These are phyloP conservation scores for Kwoniella shivajii DNA, from an alignment of 1,284 basidiomycete species.

Conservation along the genomic window DNA sequence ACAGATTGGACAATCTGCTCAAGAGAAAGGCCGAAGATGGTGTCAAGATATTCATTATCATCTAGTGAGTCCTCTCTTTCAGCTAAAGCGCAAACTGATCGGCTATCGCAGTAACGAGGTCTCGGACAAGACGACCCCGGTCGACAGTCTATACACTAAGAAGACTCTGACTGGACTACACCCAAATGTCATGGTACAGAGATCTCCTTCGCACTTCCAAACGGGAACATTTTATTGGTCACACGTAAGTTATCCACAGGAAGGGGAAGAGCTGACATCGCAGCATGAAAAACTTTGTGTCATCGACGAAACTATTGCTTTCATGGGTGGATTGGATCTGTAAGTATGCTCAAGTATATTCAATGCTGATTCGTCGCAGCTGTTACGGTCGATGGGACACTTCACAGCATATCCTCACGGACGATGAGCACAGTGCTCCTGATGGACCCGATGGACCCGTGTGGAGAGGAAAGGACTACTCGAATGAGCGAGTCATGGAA, in stretches of 20 bases:
- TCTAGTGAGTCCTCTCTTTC: constrained; percentile 66
- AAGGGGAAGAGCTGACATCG: not conserved
- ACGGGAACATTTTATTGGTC: constrained; percentile 99
- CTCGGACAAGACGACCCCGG: constrained; percentile 93
- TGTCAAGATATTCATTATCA: constrained; percentile 93
- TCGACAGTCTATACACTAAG: constrained; percentile 89
- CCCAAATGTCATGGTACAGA: constrained; percentile 92
- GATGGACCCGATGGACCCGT: constrained; percentile 67
- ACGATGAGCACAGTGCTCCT: constrained; percentile 67
- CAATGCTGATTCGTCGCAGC: constrained; percentile 9
- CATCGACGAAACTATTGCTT: constrained; percentile 94
- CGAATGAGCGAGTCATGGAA: constrained; percentile 85
- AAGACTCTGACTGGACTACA: constrained; percentile 81
- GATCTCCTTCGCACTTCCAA: constrained; percentile 95
- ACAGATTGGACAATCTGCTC: constrained; percentile 83
- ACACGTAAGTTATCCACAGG: constrained; percentile 62
- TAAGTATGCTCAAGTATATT: constrained; percentile 51
- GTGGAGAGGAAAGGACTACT: constrained; percentile 75
- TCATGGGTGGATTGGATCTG: constrained; percentile 96
- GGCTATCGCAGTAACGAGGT: constrained; percentile 76
- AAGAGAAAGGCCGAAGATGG: constrained; percentile 94
- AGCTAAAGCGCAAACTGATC: not conserved
- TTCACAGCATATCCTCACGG: constrained; percentile 84
- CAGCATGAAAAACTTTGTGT: constrained; percentile 98
- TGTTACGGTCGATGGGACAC: constrained; percentile 95